These are phyloP conservation scores for Penstemon eatonii DNA, from an alignment of 257 asterid species.

Conservation along the genomic window DNA sequence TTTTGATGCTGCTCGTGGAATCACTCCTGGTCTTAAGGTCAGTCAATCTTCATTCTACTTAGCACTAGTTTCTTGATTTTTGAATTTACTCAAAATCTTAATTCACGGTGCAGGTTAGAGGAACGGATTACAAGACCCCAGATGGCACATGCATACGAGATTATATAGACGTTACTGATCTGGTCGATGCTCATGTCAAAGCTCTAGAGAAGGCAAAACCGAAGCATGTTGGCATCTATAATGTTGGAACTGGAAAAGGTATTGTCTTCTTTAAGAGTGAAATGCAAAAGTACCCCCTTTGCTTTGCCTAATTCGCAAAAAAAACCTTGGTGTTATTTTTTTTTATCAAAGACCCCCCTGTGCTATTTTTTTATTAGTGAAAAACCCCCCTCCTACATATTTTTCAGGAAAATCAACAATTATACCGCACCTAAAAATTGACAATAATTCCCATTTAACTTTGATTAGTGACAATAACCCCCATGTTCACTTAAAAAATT, in stretches of 20 bases:
- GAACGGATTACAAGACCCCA: conserved; percentile 75
- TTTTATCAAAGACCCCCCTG: too few species aligned
- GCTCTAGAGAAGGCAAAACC: conserved; percentile 81
- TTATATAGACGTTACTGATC: conserved; percentile 85
- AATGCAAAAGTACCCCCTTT: neutral
- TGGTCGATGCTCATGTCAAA: conserved; percentile 91
- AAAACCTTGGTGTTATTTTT: too few species aligned
- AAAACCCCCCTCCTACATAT: too few species aligned
- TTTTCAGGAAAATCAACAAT: too few species aligned
- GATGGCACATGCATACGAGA: conserved; percentile 92
- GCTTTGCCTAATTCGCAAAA: too few species aligned
- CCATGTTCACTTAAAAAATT: too few species aligned
- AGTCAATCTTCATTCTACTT: neutral
- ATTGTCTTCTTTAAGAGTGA: neutral
- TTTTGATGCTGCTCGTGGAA: conserved; percentile 34
- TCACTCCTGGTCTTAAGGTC: conserved; percentile 28
- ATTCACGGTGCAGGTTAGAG: conserved; percentile 61
- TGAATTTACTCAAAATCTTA: neutral
- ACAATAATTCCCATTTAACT: too few species aligned
- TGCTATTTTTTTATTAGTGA: too few species aligned
- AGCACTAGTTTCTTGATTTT: neutral
- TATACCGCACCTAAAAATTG: too few species aligned
- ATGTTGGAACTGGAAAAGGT: conserved; percentile 93
- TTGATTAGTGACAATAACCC: too few species aligned
- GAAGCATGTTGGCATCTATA: conserved; percentile 72